Conservation (phyloP, 139 green algal species). For the Chlorella sp. region DNA sequence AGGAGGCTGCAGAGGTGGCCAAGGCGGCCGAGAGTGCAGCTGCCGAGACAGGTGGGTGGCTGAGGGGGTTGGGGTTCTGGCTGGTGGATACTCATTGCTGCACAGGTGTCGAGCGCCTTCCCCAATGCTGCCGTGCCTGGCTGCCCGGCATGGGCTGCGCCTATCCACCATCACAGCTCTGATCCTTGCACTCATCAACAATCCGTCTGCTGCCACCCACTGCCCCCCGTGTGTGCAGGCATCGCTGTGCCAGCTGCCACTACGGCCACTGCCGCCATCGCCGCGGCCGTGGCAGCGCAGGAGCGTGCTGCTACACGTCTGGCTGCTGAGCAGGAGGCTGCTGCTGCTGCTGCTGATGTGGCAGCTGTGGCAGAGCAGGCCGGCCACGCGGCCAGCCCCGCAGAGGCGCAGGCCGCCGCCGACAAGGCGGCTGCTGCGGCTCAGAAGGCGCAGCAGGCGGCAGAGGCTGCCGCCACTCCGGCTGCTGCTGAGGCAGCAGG, state of each 20-base stretch:
- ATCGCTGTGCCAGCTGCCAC: background rate
- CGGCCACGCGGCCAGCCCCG: background rate
- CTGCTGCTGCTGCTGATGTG: background rate
- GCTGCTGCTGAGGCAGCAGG: background rate
- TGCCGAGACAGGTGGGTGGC: background rate
- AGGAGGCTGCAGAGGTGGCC: background rate
- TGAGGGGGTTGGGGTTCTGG: background rate
- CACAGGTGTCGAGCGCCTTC: no score
- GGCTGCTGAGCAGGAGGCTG: background rate
- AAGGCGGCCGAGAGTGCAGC: conserved; percentile 2
- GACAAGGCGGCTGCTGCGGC: background rate
- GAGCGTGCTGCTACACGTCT: background rate
- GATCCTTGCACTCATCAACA: background rate
- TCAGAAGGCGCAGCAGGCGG: conserved; percentile 1
- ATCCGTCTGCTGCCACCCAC: background rate
- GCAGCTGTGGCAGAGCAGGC: background rate
- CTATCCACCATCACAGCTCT: no score
- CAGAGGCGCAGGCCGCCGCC: background rate
- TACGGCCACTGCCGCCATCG: background rate
- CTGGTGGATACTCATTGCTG: no score
- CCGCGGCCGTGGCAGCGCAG: background rate
- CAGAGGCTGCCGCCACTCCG: background rate
- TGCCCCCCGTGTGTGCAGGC: background rate
- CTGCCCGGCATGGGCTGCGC: no score
- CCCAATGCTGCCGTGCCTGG: no score